These are phyloP conservation scores for Syncephalis fuscata DNA, from an alignment of 371 early-diverging fungal genomes.

Conservation along the genomic window DNA sequence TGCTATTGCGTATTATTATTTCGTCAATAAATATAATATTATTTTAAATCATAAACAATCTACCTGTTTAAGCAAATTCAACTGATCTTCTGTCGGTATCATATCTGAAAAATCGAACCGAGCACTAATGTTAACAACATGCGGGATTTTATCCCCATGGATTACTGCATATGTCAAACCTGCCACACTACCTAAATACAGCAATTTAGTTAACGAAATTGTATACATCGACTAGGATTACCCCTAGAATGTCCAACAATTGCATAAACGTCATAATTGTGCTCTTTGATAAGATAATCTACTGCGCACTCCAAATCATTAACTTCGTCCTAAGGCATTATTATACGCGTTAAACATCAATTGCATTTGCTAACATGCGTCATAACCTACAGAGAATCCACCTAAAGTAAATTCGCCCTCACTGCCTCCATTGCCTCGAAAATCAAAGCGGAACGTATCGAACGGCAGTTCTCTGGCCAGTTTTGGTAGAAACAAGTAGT, in stretches of 20 bases:
- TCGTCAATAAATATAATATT: too few relatives aligned
- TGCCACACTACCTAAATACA: slow-evolving; percentile 26
- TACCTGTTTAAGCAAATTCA: slow-evolving; percentile 9
- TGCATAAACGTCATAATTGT: slow-evolving; percentile 33
- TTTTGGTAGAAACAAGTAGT: slow-evolving; percentile 21
- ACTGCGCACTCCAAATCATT: slow-evolving; percentile 30
- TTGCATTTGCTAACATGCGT: neutral
- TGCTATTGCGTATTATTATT: too few relatives aligned
- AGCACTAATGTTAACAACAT: slow-evolving; percentile 29
- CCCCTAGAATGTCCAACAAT: slow-evolving; percentile 37
- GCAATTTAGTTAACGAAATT: neutral
- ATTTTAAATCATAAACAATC: too few relatives aligned
- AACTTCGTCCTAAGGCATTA: slow-evolving; percentile 18
- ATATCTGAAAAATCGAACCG: slow-evolving; percentile 28
- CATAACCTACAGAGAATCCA: slow-evolving; percentile 10
- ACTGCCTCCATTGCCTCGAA: slow-evolving; percentile 31
- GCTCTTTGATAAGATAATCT: slow-evolving; percentile 22
- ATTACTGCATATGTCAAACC: slow-evolving; percentile 30
- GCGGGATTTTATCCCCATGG: slow-evolving; percentile 17
- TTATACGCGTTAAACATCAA: neutral
- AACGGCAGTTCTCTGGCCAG: slow-evolving; percentile 21
- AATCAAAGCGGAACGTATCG: slow-evolving; percentile 28
- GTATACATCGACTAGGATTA: slow-evolving; percentile 4
- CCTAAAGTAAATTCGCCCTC: slow-evolving; percentile 18
- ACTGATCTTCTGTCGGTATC: slow-evolving; percentile 11